phyloP scores from a whole-genome alignment of 2,329 filamentous ascomycete species.

The Xylariaceae sp. region DNA sequence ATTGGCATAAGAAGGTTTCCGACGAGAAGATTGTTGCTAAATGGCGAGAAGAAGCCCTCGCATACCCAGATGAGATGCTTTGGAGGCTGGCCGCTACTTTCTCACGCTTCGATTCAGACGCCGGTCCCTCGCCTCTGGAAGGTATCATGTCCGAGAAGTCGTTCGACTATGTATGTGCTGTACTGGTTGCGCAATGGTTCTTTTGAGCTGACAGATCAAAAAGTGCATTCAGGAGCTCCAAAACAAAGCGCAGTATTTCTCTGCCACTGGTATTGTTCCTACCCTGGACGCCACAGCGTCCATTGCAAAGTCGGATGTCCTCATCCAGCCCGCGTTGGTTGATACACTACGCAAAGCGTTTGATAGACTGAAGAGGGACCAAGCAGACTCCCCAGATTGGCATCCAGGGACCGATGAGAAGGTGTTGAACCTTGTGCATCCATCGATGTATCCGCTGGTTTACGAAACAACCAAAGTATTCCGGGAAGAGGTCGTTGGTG shows the following conservation, averaged over 20 bases:
- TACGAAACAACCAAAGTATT: slow-evolving; percentile 42
- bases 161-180: slow-evolving; percentile 26
- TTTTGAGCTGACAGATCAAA: slow-evolving; percentile 2
- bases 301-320: slow-evolving; percentile 51
- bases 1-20: slow-evolving; percentile 37
- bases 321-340: slow-evolving; percentile 34
- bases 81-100: background rate
- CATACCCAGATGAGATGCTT: slow-evolving; percentile 22
- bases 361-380: slow-evolving; percentile 41
- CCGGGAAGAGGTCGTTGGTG: slow-evolving; percentile 30
- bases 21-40: slow-evolving; percentile 33
- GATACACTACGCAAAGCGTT: slow-evolving; percentile 39
- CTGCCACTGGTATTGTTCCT: slow-evolving; percentile 38
- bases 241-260: slow-evolving; percentile 46
- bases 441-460: slow-evolving; percentile 55
- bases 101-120: background rate
- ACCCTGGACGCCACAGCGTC: slow-evolving; percentile 41
- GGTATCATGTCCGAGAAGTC: slow-evolving; percentile 19
- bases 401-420: slow-evolving; percentile 50
- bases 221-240: slow-evolving; percentile 44
- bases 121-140: background rate
- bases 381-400: slow-evolving; percentile 46
- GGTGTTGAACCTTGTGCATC: slow-evolving; percentile 57
- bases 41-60: slow-evolving; percentile 34
- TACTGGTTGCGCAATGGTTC: background rate